A percentile compares a stretch with the other conserved stretches of the same genome.
phyloP scores from a whole-genome alignment of 371 early-diverging fungal species.

The Paraphysoderma sedebokerense region DNA sequence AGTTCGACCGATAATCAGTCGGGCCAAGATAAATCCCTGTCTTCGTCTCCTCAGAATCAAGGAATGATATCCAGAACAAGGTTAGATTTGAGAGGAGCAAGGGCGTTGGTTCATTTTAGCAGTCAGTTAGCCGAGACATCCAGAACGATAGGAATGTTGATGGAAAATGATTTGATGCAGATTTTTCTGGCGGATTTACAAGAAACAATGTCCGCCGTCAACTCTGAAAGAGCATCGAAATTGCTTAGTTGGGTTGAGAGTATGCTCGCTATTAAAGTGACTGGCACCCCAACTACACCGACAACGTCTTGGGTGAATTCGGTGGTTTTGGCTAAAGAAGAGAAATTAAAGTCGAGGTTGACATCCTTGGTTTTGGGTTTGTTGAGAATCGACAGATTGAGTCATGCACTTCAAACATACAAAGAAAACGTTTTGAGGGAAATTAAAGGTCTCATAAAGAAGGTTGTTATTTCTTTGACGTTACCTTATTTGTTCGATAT shows the following conservation, averaged over 20 bases:
- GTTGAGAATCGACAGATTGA: constrained; percentile 46
- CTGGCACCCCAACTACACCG: too few relatives aligned
- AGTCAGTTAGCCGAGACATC: constrained; percentile 45
- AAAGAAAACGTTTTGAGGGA: constrained; percentile 51
- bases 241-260: too few relatives aligned
- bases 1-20: constrained; percentile 10
- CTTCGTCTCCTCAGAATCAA: neutral
- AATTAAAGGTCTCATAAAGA: constrained; percentile 51
- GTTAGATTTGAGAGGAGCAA: constrained; percentile 24
- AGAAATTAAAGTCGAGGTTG: constrained; percentile 34
- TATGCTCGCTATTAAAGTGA: too few relatives aligned
- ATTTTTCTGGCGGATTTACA: constrained; percentile 39
- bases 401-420: constrained; percentile 44
- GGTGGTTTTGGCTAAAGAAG: too few relatives aligned
- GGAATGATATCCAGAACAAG: constrained; percentile 6
- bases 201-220: constrained; percentile 13
- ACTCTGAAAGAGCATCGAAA: constrained; percentile 11
- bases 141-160: constrained; percentile 42
- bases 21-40: constrained; percentile 8
- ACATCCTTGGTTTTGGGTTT: constrained; percentile 53
- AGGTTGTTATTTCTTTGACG: constrained; percentile 19
- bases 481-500: neutral
- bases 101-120: constrained; percentile 36
- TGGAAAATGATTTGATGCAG: constrained; percentile 50
- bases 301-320: too few relatives aligned